Base-by-base conservation (phyloP, 208 protist species). In the Histomonas meleagridis region DNA sequence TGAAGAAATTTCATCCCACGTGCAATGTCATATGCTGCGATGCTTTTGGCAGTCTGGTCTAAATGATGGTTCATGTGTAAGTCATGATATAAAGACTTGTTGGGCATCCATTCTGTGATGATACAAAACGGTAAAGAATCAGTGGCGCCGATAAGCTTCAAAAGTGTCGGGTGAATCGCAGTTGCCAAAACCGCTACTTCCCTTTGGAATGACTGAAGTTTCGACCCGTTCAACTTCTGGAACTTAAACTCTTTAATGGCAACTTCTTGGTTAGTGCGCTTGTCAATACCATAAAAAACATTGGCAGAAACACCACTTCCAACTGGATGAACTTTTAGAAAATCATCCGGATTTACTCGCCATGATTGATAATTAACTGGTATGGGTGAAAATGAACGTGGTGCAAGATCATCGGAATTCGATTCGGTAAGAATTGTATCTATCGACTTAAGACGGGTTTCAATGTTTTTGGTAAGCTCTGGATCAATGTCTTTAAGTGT, bases 41-140 rank as follows among this genome's bases (percentile, higher is more conserved):
- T 86, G 3, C 26, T 55, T 28, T 35, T 23, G 5, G 16, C 40
- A 5, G 76, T 86, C 1, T 35, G 18, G 23, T 91, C 86, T 26
- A 69, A 10, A 48, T 32, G 86, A 26, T 48, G 28, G 14, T 91
- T n/a, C 18, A 26, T 7, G 32, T 91, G 86, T 5, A 86, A n/a
- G 16, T 51, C 76, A 55, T 55, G 40, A 35, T 55, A 86, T 12
- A 91, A 18, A 21, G 53, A 69, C 7, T 38, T 23, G 21, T 65
- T 65, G 14, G 49, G 53, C 86, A 91, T 91, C 53, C 55, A 91
- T 69, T 91, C 86, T 23, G 40, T 91, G 7, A 91, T 65, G 3
- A 91, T 69, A 49, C 86, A 91, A 62, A 91, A 91, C 18, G 86
- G 86, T n/a, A 40, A 23, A 21, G 43, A 55, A 38, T 86, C 76